Conservation (phyloP, 2,329 filamentous ascomycete genomes). For the Aspergillus tamarii region DNA sequence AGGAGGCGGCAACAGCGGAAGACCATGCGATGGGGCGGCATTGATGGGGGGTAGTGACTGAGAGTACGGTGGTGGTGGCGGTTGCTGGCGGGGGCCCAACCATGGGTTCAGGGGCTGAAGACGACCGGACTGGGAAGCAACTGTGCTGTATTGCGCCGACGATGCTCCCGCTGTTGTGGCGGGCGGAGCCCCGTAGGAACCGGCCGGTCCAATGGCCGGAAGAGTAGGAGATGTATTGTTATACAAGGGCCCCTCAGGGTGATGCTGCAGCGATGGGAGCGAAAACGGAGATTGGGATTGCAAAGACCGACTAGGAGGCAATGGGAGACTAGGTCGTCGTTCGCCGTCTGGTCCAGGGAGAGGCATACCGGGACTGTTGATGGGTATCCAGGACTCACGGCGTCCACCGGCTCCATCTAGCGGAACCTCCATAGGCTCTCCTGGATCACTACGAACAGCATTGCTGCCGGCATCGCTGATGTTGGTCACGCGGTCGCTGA, state of each 20-base stretch:
- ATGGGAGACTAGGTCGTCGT: slow-evolving; percentile 42
- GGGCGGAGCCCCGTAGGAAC: slow-evolving; percentile 26
- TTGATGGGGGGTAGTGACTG: slow-evolving; percentile 45
- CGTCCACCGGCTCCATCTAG: slow-evolving; percentile 36
- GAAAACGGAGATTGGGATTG: slow-evolving; percentile 40
- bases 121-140: slow-evolving; percentile 34
- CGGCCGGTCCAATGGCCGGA: slow-evolving; percentile 32
- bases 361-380: slow-evolving; percentile 42
- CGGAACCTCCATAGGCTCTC: slow-evolving; percentile 34
- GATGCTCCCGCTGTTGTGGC: slow-evolving; percentile 22
- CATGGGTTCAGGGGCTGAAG: slow-evolving; percentile 46
- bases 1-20: slow-evolving; percentile 41
- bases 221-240: slow-evolving; percentile 37
- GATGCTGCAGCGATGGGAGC: slow-evolving; percentile 40
- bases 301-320: slow-evolving; percentile 37
- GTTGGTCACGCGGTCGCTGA: slow-evolving; percentile 36
- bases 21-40: slow-evolving; percentile 33
- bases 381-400: slow-evolving; percentile 47
- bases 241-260: slow-evolving; percentile 34
- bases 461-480: slow-evolving; percentile 46
- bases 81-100: slow-evolving; percentile 36
- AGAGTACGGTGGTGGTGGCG: slow-evolving; percentile 38
- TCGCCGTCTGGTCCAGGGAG: slow-evolving; percentile 36
- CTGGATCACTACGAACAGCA: slow-evolving; percentile 44
- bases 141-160: slow-evolving; percentile 31